Base-by-base conservation (phyloP, 768 basidiomycete species). In the Boletus speciosus region DNA sequence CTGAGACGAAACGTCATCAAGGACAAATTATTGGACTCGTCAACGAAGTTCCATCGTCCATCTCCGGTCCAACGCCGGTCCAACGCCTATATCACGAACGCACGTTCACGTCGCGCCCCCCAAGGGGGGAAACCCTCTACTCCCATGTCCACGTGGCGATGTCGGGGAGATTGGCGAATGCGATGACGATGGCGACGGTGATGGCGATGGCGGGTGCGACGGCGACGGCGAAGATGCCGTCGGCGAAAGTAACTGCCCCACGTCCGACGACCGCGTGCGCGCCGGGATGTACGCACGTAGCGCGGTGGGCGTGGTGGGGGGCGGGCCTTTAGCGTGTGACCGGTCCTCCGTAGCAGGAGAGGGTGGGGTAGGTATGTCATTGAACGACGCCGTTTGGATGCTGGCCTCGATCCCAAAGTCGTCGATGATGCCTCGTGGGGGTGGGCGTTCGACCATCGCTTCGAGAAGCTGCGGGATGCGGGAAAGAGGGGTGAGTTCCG, bases 401-500 rank as follows among this genome's bases (percentile, higher is more conserved):
- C 46, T 49, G 36, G 57, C 57, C 12, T 81, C 81, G 49, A 78
- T 51, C 4, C 76, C 76, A 59, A 77, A 83, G 35, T 84, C 85
- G 50, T 90, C 88, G 14, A 78, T 73, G 42, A 92, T 69, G 1
- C 85, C 80, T 8, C 88, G 82, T 3, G 88, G 86, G 5, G 90
- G 89, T 2, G 90, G 87, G 2, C 91, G 82, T 66, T 93, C 90
- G 25, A 93, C 88, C 81, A 88, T 86, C 0, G 90, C 89, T 66
- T 90, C 88, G 12, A 93, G 78, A 10, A 93, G 80, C 91, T 93
- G 54, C 85, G 46, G 7, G 3, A 12, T 5, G 2, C 1, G 23
- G 31, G 21, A 6, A n/a, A 11, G 1, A 16, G 14, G 27, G 31
- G 25, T 50, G 14, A 55, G 35, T 37, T 41, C 7, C 10, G 25